Evolutionary conservation across 2,329 filamentous ascomycete genomes (phyloP).

Genomic region (Sporothrix phasma): DNA sequence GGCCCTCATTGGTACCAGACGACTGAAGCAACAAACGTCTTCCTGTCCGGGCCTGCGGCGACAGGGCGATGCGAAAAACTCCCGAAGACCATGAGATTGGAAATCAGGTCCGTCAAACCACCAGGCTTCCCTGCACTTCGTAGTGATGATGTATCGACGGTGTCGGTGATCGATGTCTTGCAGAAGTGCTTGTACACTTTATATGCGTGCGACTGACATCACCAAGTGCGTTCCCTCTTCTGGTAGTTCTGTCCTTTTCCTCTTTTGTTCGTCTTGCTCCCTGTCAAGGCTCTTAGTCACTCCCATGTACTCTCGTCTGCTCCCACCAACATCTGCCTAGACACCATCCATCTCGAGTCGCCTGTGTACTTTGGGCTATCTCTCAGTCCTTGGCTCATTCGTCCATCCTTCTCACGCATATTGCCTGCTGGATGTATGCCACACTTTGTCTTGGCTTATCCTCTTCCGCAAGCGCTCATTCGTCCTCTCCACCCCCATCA

Average conservation of each 20-base stretch:
- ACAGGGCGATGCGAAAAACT: not conserved
- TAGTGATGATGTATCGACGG: not conserved
- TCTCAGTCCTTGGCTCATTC: not conserved
- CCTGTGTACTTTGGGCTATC: not conserved
- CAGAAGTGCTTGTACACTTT: not conserved
- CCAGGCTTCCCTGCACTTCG: no score
- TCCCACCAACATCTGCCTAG: not conserved
- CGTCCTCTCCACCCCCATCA: constrained; percentile 9
- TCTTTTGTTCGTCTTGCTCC: not conserved
- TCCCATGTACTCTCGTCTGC: not conserved
- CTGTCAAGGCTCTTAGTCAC: not conserved
- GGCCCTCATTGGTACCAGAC: not conserved
- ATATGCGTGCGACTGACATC: not conserved
- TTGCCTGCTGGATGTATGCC: not conserved
- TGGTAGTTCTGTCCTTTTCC: not conserved
- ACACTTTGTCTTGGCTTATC: not conserved
- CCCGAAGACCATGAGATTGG: no score
- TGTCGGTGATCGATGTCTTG: no score
- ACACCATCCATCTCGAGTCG: not conserved
- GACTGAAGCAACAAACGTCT: not conserved
- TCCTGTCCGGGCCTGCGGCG: not conserved
- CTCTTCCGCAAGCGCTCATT: constrained; percentile 5
- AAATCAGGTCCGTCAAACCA: no score
- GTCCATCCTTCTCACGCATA: not conserved
- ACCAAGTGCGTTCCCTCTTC: not conserved